These are phyloP conservation scores for Fomitopsis pulvina DNA, from an alignment of 768 basidiomycete genomes.

Conservation along the genomic window DNA sequence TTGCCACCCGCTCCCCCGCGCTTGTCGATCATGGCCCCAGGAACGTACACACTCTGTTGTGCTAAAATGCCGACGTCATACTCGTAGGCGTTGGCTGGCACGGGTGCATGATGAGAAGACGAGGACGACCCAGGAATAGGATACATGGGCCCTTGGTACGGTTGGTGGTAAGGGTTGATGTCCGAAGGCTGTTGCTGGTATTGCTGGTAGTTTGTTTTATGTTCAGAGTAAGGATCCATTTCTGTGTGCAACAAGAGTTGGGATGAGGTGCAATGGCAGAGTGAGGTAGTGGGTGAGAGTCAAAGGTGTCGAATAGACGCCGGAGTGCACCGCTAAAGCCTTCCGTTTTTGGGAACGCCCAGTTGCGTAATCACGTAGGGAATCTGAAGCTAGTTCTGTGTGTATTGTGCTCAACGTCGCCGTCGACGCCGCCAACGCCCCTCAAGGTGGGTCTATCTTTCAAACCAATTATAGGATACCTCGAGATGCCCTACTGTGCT, in stretches of 20 bases:
- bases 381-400: background rate
- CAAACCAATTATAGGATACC: too few relatives aligned
- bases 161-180: slow-evolving; percentile 77
- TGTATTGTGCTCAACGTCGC: slow-evolving; percentile 8
- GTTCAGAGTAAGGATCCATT: slow-evolving; percentile 23
- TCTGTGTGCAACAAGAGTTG: background rate
- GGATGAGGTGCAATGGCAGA: too few relatives aligned
- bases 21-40: slow-evolving; percentile 86
- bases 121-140: slow-evolving; percentile 57
- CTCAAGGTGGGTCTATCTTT: slow-evolving; percentile 32
- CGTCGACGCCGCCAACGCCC: slow-evolving; percentile 22
- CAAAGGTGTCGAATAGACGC: background rate
- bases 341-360: background rate
- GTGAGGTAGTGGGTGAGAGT: too few relatives aligned
- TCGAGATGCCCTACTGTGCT: too few relatives aligned
- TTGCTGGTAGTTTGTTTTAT: slow-evolving; percentile 50
- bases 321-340: background rate
- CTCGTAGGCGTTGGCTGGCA: slow-evolving; percentile 87
- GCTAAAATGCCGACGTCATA: slow-evolving; percentile 89
- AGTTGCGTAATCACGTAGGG: slow-evolving; percentile 2
- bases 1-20: slow-evolving; percentile 82
- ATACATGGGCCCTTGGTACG: slow-evolving; percentile 71
- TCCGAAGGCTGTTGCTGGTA: slow-evolving; percentile 34
- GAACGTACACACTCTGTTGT: slow-evolving; percentile 89
- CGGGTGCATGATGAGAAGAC: slow-evolving; percentile 65